phyloP scores from a whole-genome alignment of 495 filamentous ascomycete genomes.

The Penicillium coffeae region DNA sequence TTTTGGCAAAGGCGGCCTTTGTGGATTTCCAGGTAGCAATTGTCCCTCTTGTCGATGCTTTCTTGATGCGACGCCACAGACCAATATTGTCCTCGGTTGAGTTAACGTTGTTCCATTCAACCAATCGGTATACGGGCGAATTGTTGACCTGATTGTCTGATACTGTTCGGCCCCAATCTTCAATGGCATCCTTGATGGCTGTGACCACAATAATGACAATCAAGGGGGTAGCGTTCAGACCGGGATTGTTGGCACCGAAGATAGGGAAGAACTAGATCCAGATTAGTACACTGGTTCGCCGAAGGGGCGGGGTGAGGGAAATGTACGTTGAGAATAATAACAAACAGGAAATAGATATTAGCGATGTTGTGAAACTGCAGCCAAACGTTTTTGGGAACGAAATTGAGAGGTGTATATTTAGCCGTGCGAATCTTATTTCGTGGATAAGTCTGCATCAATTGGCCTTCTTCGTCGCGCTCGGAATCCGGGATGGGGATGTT shows the following conservation, averaged over 20 bases:
- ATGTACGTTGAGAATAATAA: slow-evolving; percentile 90
- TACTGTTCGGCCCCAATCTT: slow-evolving; percentile 90
- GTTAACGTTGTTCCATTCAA: slow-evolving; percentile 92
- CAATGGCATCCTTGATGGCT: slow-evolving; percentile 92
- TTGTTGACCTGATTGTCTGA: slow-evolving; percentile 96
- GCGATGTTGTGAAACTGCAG: slow-evolving; percentile 98
- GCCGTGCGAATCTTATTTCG: slow-evolving; percentile 97
- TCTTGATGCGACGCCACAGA: slow-evolving; percentile 87
- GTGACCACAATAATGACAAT: slow-evolving; percentile 94
- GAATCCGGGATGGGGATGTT: slow-evolving; percentile 75
- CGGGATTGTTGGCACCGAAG: slow-evolving; percentile 89
- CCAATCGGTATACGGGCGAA: slow-evolving; percentile 83
- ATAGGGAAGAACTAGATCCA: slow-evolving; percentile 80
- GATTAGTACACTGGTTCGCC: slow-evolving; percentile 2
- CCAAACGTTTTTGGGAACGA: slow-evolving; percentile 96
- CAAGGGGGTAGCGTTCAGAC: slow-evolving; percentile 82
- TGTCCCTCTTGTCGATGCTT: slow-evolving; percentile 69
- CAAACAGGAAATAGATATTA: slow-evolving; percentile 96
- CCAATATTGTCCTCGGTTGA: slow-evolving; percentile 81
- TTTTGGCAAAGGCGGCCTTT: slow-evolving; percentile 35
- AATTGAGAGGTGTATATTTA: slow-evolving; percentile 93
- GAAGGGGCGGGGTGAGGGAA: not conserved
- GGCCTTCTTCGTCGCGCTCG: slow-evolving; percentile 80
- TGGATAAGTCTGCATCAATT: slow-evolving; percentile 63
- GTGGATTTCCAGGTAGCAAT: slow-evolving; percentile 54